These are phyloP conservation scores for Apiospora malaysiana DNA, from an alignment of 2,329 filamentous ascomycete species.

Conservation along the genomic window DNA sequence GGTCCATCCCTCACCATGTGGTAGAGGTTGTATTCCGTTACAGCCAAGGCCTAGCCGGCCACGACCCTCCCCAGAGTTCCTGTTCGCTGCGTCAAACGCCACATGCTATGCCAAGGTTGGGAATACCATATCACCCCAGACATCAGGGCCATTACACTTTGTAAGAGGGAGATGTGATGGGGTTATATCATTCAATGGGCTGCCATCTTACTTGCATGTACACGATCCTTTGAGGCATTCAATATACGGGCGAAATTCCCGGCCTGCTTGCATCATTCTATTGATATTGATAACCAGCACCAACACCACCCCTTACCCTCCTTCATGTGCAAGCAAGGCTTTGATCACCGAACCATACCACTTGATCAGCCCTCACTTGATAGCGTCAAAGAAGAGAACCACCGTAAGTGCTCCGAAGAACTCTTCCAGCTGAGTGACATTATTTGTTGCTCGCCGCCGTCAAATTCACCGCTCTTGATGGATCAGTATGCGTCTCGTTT, in stretches of 20 bases:
- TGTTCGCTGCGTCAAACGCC: conserved; percentile 12
- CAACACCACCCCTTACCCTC: not conserved
- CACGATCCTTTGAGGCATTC: not conserved
- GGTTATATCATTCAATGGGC: not conserved
- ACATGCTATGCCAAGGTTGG: not conserved
- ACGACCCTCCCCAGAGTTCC: not conserved
- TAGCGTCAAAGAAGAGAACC: not conserved
- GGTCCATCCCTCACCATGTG: not conserved
- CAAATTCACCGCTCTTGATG: conserved; percentile 4
- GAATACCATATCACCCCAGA: not conserved
- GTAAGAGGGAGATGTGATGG: not conserved
- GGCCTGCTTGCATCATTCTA: not conserved
- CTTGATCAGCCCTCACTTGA: not conserved
- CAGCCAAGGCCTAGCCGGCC: not conserved
- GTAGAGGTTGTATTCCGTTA: conserved; percentile 8
- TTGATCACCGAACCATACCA: not conserved
- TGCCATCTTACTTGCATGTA: not conserved
- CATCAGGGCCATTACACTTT: conserved; percentile 1
- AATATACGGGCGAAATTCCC: not conserved
- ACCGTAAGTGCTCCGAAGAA: not conserved
- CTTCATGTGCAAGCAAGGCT: not conserved
- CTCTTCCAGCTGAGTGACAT: not conserved
- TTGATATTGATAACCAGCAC: not conserved
- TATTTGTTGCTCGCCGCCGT: not conserved
- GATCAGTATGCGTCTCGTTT: not conserved